These are phyloP conservation scores for Cystofilobasidium ferigula DNA, from an alignment of 768 basidiomycete species.

Conservation along the genomic window DNA sequence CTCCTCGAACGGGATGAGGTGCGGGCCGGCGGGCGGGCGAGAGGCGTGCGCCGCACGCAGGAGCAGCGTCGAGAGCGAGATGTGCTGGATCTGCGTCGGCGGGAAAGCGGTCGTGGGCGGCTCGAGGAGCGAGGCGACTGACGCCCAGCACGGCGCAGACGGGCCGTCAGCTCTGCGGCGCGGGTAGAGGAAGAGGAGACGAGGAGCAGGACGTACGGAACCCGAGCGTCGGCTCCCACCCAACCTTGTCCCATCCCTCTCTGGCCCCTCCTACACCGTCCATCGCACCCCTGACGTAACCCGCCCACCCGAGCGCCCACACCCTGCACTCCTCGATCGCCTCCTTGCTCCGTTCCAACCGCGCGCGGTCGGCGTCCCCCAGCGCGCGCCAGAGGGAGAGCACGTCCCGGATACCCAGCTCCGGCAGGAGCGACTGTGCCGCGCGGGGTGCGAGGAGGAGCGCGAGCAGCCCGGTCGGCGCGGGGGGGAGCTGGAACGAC, in stretches of 20 bases:
- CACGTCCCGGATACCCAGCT: slow-evolving; percentile 12
- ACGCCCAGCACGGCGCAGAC: neutral
- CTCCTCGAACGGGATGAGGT: slow-evolving; percentile 25
- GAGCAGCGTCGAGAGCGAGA: slow-evolving; percentile 20
- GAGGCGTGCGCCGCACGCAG: slow-evolving; percentile 16
- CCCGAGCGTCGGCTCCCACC: slow-evolving; percentile 5
- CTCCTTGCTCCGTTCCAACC: neutral
- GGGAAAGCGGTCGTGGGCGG: slow-evolving; percentile 15
- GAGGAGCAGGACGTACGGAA: slow-evolving; percentile 9
- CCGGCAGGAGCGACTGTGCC: neutral
- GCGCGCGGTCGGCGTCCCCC: neutral
- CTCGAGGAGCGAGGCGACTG: slow-evolving; percentile 17
- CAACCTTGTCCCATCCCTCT: slow-evolving; percentile 13
- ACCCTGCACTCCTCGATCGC: slow-evolving; percentile 18
- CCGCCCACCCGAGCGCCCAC: slow-evolving; percentile 24
- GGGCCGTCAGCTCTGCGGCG: neutral
- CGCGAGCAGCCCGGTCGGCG: neutral
- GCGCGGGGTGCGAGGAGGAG: neutral
- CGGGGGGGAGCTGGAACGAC: neutral
- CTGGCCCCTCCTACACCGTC: neutral
- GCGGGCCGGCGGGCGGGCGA: slow-evolving; percentile 13
- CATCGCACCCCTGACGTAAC: slow-evolving; percentile 17
- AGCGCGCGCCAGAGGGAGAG: slow-evolving; percentile 13
- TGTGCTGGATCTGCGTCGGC: slow-evolving; percentile 10
- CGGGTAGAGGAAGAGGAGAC: neutral